Evolutionary conservation across 2,329 filamentous ascomycete species (phyloP).

Genomic region (Pyrenochaeta sp.): DNA sequence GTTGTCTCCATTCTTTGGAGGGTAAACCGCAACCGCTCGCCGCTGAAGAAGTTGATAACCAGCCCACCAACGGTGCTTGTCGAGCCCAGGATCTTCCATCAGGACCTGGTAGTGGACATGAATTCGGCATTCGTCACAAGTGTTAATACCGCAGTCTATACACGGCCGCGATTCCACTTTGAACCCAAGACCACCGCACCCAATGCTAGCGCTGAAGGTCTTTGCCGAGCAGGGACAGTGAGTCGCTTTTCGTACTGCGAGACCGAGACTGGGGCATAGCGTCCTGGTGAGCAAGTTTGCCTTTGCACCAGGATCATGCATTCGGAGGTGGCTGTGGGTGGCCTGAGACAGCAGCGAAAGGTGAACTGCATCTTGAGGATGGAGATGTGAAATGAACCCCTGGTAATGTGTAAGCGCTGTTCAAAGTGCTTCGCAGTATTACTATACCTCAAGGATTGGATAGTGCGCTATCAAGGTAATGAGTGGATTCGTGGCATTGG

Average conservation of each 20-base stretch:
- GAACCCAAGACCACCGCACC: slow-evolving; percentile 7
- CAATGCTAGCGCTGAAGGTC: background rate
- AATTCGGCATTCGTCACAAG: slow-evolving; percentile 40
- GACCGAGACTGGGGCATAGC: slow-evolving; percentile 12
- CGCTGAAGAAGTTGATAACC: slow-evolving; percentile 26
- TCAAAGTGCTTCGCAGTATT: background rate
- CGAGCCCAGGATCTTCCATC: slow-evolving; percentile 25
- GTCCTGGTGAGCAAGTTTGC: slow-evolving; percentile 17
- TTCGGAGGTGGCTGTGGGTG: slow-evolving; percentile 8
- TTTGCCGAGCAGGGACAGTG: slow-evolving; percentile 11
- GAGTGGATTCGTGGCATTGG: slow-evolving; percentile 6
- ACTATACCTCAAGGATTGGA: slow-evolving; percentile 13
- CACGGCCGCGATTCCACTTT: slow-evolving; percentile 25
- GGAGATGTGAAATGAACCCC: slow-evolving; percentile 9
- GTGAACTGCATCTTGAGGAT: slow-evolving; percentile 7
- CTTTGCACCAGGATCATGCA: slow-evolving; percentile 10
- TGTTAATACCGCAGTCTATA: slow-evolving; percentile 26
- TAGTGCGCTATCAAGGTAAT: slow-evolving; percentile 5
- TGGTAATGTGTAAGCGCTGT: background rate
- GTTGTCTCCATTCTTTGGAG: slow-evolving; percentile 12
- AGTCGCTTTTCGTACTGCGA: background rate
- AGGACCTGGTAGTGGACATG: slow-evolving; percentile 37
- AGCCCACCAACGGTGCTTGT: slow-evolving; percentile 26
- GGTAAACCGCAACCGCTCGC: slow-evolving; percentile 24
- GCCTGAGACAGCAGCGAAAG: slow-evolving; percentile 9